A percentile compares a stretch with the other conserved stretches of the same genome.
Evolutionary conservation across 805 yeast species (phyloP).

Genomic region (Priceomyces melissophilus): DNA sequence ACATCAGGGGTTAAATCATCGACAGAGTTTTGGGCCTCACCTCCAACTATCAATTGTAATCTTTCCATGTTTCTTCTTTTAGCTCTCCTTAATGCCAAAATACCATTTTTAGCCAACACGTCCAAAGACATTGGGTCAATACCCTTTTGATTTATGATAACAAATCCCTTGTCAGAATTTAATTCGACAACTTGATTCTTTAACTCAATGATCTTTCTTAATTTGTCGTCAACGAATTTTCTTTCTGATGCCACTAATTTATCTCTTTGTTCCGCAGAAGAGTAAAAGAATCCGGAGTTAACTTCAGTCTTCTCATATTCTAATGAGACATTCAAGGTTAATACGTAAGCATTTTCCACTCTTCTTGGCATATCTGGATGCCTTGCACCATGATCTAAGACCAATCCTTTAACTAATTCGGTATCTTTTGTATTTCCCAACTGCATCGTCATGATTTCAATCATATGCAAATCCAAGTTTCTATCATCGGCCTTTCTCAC

Average conservation of each 20-base stretch:
- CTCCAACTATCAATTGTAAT: constrained; percentile 92
- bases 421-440: constrained; percentile 84
- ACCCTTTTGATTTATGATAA: constrained; percentile 95
- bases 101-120: constrained; percentile 86
- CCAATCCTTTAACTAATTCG: constrained; percentile 79
- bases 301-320: constrained; percentile 98
- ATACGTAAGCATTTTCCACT: constrained; percentile 76
- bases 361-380: constrained; percentile 98
- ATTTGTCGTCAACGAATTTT: constrained; percentile 89
- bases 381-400: constrained; percentile 96
- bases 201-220: constrained; percentile 85
- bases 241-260: constrained; percentile 91
- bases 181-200: constrained; percentile 88
- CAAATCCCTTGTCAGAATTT: constrained; percentile 73
- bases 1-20: constrained; percentile 81
- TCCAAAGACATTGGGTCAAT: constrained; percentile 98
- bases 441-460: constrained; percentile 98
- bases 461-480: constrained; percentile 87
- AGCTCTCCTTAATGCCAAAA: constrained; percentile 94
- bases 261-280: constrained; percentile 94
- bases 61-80: constrained; percentile 99
- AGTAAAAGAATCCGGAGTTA: constrained; percentile 91
- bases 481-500: constrained; percentile 50
- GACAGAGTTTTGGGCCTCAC: constrained; percentile 95
- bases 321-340: constrained; percentile 87